Evolutionary conservation across 176 grass and related monocot genomes (phyloP), one percentile per base, ranked within the genome.

Genomic region (Dactylis glomerata): DNA sequence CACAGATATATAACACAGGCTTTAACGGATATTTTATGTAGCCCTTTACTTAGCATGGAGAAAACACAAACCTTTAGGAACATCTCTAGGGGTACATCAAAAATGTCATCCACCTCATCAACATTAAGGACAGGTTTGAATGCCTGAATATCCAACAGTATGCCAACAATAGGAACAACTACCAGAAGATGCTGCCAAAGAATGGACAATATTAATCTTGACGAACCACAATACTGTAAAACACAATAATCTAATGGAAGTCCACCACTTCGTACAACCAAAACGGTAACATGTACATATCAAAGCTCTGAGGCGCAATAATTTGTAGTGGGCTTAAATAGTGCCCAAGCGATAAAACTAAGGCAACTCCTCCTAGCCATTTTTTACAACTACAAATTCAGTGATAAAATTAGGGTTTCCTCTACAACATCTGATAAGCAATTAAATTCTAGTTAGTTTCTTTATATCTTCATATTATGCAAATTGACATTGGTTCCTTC

Each of bases 81-180:
- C 93, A 95, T 95, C 76, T 92, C 85, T 77, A 90, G 40, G 15
- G 90, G 90, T 49, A 89, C 93, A 81, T 95, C 79, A 28, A 92
- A 92, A 80, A 92, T 81, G 69, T 68, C 51, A 1, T 92, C 90
- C 75, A 95, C 90, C 79, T 92, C 92, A 73, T 49, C 78, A 63
- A 27, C 75, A 69, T 92, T 92, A 73, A 82, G 58, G 49, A 68
- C 76, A 45, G 85, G 85, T 79, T 90, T 83, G 84, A 94, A 94
- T 8, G 56, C 74, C 15, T 94, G 7, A 45, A 73, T 81, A 67
- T 92, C 85, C 54, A 79, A 81, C n/a, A 92, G 85, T 86, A 94
- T 54, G 28, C 92, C 85, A 73, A 92, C 27, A 66, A 94, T 80
- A 78, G 92, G 92, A 80, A 81, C 85, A 83, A 94, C 92, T 81